phyloP scores from a whole-genome alignment of 1,284 basidiomycete genomes.

The Ceratobasidium sp. region DNA sequence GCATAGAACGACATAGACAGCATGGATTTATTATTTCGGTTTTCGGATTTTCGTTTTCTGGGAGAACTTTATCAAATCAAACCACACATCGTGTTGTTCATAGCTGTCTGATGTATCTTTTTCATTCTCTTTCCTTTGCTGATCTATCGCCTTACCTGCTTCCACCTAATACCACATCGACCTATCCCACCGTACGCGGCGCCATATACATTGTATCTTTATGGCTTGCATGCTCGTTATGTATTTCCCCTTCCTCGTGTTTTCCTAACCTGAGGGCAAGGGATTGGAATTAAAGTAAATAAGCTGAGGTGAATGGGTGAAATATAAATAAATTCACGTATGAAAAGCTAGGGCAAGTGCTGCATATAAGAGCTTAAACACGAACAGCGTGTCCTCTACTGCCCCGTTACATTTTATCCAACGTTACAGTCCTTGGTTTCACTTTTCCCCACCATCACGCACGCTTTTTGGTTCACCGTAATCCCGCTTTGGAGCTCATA shows the following conservation, averaged over 20 bases:
- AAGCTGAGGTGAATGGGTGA: background rate
- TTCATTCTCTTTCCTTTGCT: slow-evolving; percentile 3
- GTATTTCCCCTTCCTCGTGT: slow-evolving; percentile 2
- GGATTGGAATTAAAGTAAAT: background rate
- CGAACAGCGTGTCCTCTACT: too few relatives aligned
- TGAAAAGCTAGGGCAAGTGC: too few relatives aligned
- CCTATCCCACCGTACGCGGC: background rate
- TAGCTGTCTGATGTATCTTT: slow-evolving; percentile 18
- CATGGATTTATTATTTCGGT: slow-evolving; percentile 13
- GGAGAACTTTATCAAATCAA: background rate
- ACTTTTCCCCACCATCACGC: too few relatives aligned
- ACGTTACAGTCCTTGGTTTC: too few relatives aligned
- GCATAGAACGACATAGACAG: background rate
- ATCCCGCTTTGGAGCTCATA: too few relatives aligned
- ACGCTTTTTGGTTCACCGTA: too few relatives aligned
- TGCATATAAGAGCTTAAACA: too few relatives aligned
- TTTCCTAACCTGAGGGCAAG: background rate
- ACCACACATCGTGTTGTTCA: background rate
- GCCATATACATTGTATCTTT: slow-evolving; percentile 37
- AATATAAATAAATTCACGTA: too few relatives aligned
- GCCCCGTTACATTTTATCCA: too few relatives aligned
- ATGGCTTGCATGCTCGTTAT: slow-evolving; percentile 33
- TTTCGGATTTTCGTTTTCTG: background rate
- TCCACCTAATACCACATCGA: slow-evolving; percentile 11
- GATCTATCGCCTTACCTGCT: background rate